Evolutionary conservation across 2,329 filamentous ascomycete species (phyloP).

Genomic region (Aspergillus sp.): DNA sequence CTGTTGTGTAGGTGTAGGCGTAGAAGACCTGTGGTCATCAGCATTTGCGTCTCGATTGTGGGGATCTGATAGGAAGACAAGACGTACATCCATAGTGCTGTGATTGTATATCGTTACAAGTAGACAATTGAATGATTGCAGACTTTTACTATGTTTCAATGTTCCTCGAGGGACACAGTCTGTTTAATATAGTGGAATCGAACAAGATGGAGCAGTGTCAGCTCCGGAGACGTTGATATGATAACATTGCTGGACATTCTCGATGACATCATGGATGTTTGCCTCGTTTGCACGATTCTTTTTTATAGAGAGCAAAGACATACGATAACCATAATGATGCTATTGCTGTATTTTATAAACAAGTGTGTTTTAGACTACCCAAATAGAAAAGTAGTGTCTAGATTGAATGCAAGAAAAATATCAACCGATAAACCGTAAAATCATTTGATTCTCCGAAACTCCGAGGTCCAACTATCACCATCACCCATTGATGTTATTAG

Average conservation of each 20-base stretch:
- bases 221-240: background rate
- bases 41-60: conserved; percentile 1
- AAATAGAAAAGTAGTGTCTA: background rate
- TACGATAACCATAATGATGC: too few relatives aligned
- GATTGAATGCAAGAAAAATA: background rate
- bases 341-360: background rate
- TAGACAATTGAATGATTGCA: background rate
- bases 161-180: background rate
- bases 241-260: background rate
- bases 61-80: background rate
- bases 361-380: background rate
- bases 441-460: background rate
- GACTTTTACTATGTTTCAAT: background rate
- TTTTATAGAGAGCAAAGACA: background rate
- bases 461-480: background rate
- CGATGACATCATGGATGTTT: conserved; percentile 10
- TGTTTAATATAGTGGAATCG: background rate
- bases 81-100: conserved; percentile 14
- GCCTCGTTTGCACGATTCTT: conserved; percentile 5
- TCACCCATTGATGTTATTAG: conserved; percentile 29
- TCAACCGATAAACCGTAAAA: background rate
- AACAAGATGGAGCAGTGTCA: background rate
- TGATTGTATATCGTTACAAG: background rate
- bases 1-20: conserved; percentile 40
- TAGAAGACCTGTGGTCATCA: conserved; percentile 35